Conservation (phyloP, 805 yeast species). For the Saccharomycopsis synnaedendra region DNA sequence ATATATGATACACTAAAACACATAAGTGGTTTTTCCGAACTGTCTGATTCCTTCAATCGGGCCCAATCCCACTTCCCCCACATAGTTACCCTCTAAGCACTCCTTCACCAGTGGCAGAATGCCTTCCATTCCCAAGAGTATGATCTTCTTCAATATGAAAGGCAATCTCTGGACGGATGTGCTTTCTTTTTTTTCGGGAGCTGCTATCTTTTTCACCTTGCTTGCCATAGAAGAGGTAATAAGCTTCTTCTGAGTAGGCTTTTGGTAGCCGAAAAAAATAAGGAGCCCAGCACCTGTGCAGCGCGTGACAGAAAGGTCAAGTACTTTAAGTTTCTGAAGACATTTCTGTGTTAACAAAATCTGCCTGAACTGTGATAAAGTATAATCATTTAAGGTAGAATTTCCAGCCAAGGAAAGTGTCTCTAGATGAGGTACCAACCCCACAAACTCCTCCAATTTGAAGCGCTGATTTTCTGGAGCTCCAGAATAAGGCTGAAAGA, state of each 20-base stretch:
- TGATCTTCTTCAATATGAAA: neutral
- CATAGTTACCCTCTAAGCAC: neutral
- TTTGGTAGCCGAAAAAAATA: slow-evolving; percentile 11
- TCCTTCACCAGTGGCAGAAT: neutral
- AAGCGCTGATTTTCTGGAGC: neutral
- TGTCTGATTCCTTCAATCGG: too few relatives aligned
- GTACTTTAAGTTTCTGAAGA: neutral
- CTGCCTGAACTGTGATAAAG: neutral
- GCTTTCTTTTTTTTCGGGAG: neutral
- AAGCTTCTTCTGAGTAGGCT: neutral
- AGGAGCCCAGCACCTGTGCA: slow-evolving; percentile 12
- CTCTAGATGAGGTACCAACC: slow-evolving; percentile 4
- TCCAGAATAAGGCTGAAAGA: neutral
- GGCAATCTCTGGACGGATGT: neutral
- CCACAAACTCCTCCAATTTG: slow-evolving; percentile 6
- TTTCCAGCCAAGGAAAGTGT: neutral
- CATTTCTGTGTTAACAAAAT: neutral
- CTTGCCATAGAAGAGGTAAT: slow-evolving; percentile 5
- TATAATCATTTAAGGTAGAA: neutral
- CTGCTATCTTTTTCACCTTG: neutral
- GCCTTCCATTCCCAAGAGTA: neutral
- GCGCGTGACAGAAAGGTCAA: slow-evolving; percentile 11
- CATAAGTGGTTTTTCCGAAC: too few relatives aligned
- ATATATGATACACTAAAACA: too few relatives aligned
- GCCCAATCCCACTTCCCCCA: too few relatives aligned